Evolutionary conservation across 2,329 filamentous ascomycete genomes (phyloP).

Genomic region (Nothomitra cinnamomea): DNA sequence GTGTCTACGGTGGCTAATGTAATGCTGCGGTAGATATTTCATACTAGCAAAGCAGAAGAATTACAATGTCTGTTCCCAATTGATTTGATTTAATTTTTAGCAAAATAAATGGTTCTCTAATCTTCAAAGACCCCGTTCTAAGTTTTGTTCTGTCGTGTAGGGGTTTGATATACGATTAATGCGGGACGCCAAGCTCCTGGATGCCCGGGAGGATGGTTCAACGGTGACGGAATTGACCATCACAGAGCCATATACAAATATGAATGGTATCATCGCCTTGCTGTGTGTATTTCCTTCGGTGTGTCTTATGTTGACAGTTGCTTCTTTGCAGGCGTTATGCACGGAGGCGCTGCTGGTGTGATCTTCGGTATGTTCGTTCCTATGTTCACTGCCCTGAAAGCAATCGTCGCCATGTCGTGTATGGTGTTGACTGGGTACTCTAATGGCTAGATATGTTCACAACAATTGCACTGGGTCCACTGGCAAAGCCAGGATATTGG

Average conservation of each 20-base stretch:
- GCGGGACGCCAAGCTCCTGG: background rate
- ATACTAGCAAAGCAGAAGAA: too few relatives aligned
- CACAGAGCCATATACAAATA: background rate
- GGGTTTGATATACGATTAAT: too few relatives aligned
- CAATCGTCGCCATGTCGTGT: too few relatives aligned
- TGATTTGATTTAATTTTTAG: too few relatives aligned
- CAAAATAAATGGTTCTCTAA: too few relatives aligned
- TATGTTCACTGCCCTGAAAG: background rate
- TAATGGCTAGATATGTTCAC: background rate
- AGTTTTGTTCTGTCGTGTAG: too few relatives aligned
- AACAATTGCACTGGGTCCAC: conserved; percentile 26
- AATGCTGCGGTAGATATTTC: too few relatives aligned
- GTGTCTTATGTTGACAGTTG: background rate
- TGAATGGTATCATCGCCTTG: background rate
- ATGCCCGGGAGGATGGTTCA: background rate
- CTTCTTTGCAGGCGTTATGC: background rate
- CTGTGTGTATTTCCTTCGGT: background rate
- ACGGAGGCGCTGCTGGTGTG: background rate
- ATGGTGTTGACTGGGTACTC: too few relatives aligned
- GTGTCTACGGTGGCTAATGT: too few relatives aligned
- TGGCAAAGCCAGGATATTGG: conserved; percentile 32
- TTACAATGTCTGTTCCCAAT: too few relatives aligned
- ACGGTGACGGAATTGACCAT: background rate
- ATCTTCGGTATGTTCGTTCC: background rate
- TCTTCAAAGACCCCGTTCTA: too few relatives aligned